phyloP scores from a whole-genome alignment of 331 rosid species.

The Quercus phellos region DNA sequence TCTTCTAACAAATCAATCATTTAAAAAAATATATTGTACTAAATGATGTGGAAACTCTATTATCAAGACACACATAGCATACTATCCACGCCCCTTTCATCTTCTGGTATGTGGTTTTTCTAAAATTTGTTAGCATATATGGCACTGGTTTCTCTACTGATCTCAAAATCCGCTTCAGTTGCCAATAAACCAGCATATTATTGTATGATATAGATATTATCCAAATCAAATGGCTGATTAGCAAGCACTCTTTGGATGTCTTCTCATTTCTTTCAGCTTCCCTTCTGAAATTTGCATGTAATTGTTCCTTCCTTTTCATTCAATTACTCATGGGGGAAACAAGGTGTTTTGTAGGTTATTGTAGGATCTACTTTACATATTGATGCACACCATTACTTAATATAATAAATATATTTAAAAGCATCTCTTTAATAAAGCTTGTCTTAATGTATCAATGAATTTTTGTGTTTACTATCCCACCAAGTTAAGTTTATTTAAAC shows the following conservation, averaged over 20 bases:
- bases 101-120: not conserved
- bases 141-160: not conserved
- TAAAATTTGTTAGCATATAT: not conserved
- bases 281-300: not conserved
- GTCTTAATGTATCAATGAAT: not conserved
- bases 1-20: not conserved
- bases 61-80: not conserved
- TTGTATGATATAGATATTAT: not conserved
- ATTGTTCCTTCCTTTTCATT: not conserved
- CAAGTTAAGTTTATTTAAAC: not conserved
- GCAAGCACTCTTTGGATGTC: not conserved
- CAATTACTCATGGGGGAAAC: not conserved
- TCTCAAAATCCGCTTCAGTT: not conserved
- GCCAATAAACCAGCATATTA: not conserved
- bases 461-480: not conserved
- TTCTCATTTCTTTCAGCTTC: not conserved
- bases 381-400: not conserved
- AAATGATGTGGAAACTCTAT: not conserved
- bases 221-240: not conserved
- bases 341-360: not conserved
- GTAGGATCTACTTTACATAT: not conserved
- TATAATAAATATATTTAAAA: not conserved
- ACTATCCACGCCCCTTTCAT: not conserved
- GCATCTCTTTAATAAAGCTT: not conserved
- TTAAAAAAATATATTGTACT: not conserved